A percentile compares a stretch with the other conserved stretches of the same genome.
Conservation (phyloP, 208 protist species). For the Trypanosoma congolense region DNA sequence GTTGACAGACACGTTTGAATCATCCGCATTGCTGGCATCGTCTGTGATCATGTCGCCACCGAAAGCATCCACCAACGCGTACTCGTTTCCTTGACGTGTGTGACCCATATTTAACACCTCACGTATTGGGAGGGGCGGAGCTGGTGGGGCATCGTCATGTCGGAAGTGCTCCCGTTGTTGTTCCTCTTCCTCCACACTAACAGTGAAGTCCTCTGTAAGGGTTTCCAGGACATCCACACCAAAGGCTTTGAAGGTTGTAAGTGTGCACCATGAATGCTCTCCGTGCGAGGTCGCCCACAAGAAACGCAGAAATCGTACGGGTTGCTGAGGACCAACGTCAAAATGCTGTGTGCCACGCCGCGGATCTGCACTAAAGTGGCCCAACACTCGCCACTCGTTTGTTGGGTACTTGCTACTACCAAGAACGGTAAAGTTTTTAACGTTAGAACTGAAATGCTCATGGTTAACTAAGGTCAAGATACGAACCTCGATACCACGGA, state of each 20-base stretch:
- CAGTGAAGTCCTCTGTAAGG: constrained; percentile 22
- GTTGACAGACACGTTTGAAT: too few relatives aligned
- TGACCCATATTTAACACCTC: neutral
- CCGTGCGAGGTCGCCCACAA: constrained; percentile 30
- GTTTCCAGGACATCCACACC: constrained; percentile 39
- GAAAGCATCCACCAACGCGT: too few relatives aligned
- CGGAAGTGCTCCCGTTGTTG: constrained; percentile 3
- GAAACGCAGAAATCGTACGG: constrained; percentile 34
- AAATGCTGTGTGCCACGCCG: constrained; percentile 32
- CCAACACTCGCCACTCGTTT: constrained; percentile 32
- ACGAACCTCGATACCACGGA: constrained; percentile 33
- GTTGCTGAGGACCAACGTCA: constrained; percentile 19
- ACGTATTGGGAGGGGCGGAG: neutral
- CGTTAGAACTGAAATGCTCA: constrained; percentile 36
- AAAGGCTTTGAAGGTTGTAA: constrained; percentile 30
- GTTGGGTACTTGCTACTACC: constrained; percentile 34
- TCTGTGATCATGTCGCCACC: too few relatives aligned
- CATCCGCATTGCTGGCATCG: too few relatives aligned
- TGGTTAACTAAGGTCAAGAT: constrained; percentile 23
- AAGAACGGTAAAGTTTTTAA: constrained; percentile 33
- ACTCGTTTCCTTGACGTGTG: too few relatives aligned
- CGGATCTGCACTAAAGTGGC: constrained; percentile 24
- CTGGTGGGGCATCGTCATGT: neutral
- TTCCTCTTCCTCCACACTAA: constrained; percentile 6
- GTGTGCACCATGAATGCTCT: constrained; percentile 33